Evolutionary conservation across 208 protist genomes (phyloP).

Genomic region (Leishmania gerbilli): DNA sequence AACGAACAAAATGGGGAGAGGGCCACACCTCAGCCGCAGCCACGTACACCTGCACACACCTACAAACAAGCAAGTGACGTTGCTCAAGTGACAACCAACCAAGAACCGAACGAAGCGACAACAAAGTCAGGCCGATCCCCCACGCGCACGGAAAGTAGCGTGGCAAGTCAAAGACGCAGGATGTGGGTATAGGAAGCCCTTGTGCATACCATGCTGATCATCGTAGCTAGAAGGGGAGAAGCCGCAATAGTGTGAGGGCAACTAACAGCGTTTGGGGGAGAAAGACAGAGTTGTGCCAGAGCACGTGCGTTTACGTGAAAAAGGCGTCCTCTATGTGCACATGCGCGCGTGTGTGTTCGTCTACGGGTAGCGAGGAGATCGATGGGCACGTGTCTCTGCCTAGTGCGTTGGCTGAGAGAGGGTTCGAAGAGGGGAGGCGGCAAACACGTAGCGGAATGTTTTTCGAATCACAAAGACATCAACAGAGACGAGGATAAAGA

Average conservation of each 20-base stretch:
- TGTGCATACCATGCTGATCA: background rate
- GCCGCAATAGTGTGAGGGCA: background rate
- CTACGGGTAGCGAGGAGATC: background rate
- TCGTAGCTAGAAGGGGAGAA: background rate
- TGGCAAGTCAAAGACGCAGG: background rate
- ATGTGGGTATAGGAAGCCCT: background rate
- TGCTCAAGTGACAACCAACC: background rate
- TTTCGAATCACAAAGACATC: background rate
- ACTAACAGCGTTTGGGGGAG: background rate
- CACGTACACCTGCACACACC: no score
- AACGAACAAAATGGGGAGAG: no score
- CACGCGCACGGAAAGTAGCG: background rate
- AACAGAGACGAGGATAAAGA: background rate
- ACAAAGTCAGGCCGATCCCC: background rate
- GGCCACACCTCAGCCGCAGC: no score
- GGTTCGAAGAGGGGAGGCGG: background rate
- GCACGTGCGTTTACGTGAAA: background rate
- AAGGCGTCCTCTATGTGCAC: background rate
- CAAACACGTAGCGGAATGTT: background rate
- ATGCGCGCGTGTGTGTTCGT: background rate
- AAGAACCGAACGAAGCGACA: background rate
- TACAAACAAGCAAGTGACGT: background rate
- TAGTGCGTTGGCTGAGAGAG: background rate
- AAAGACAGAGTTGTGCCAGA: background rate
- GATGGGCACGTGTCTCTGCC: background rate